Evolutionary conservation across 177 flowering plant genomes (phyloP).

Genomic region (Vitis hybrid): DNA sequence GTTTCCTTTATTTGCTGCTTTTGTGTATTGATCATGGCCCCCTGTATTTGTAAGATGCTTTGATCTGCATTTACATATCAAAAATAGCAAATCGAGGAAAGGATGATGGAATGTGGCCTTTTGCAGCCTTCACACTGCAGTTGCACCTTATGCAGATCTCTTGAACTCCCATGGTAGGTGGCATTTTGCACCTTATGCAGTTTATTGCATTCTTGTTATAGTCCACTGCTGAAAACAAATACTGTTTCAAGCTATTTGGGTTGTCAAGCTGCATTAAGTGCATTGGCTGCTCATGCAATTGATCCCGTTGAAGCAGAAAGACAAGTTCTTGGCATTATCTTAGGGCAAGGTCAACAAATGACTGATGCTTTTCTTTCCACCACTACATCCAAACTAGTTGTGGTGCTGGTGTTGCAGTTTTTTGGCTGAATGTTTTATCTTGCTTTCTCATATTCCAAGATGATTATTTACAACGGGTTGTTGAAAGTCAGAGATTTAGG

Average conservation of each 20-base stretch:
- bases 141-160: slow-evolving; percentile 77
- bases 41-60: too few species aligned
- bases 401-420: neutral
- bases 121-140: slow-evolving; percentile 72
- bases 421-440: neutral
- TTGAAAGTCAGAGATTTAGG: slow-evolving; percentile 62
- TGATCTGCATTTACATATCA: too few species aligned
- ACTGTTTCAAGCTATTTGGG: neutral
- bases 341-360: slow-evolving; percentile 65
- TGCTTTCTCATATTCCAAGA: slow-evolving; percentile 38
- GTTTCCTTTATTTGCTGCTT: too few species aligned
- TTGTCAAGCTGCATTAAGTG: slow-evolving; percentile 76
- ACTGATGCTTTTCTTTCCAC: neutral
- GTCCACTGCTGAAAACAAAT: neutral
- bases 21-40: too few species aligned
- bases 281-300: slow-evolving; percentile 87
- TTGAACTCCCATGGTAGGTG: slow-evolving; percentile 83
- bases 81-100: too few species aligned
- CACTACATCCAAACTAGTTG: too few species aligned
- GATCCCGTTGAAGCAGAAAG: slow-evolving; percentile 74
- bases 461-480: slow-evolving; percentile 80
- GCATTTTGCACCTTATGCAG: neutral
- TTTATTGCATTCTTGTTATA: neutral
- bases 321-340: slow-evolving; percentile 69
- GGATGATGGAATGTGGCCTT: too few species aligned